A percentile compares a stretch with the other conserved stretches of the same genome.
Conservation (phyloP, 805 yeast genomes). For the Ogataea zsoltii region DNA sequence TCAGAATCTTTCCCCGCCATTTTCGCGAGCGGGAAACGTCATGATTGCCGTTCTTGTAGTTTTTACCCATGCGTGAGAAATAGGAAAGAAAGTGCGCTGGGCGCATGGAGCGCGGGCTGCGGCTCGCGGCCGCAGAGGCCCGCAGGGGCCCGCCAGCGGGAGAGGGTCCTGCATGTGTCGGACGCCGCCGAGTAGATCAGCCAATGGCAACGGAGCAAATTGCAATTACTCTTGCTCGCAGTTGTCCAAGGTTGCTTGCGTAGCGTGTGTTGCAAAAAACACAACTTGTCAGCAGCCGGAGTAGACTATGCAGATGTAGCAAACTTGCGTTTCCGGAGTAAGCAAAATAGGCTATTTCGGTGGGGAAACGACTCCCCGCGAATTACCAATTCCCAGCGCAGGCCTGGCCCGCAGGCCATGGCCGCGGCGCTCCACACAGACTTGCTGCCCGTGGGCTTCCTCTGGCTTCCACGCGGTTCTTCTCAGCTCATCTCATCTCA, state of each 20-base stretch:
- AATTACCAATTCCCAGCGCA: neutral
- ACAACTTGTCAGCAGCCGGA: too few relatives aligned
- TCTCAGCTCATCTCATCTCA: neutral
- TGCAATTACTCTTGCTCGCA: neutral
- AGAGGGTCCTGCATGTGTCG: too few relatives aligned
- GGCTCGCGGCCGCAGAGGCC: neutral
- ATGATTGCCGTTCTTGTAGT: conserved; percentile 1
- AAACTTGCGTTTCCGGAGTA: neutral
- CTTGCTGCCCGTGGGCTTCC: too few relatives aligned
- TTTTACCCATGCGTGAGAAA: conserved; percentile 4
- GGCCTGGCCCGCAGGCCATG: too few relatives aligned
- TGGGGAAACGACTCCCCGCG: conserved; percentile 4
- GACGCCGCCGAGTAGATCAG: neutral
- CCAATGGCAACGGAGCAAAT: neutral
- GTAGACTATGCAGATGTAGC: neutral
- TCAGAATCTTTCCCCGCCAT: conserved; percentile 4
- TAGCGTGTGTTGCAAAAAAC: neutral
- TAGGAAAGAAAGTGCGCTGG: conserved; percentile 7
- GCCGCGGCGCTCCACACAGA: too few relatives aligned
- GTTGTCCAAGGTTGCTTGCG: too few relatives aligned
- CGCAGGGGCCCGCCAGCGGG: neutral
- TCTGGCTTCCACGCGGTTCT: too few relatives aligned
- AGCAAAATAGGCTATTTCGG: conserved; percentile 6
- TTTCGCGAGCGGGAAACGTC: conserved; percentile 3
- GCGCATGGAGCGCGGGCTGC: too few relatives aligned